phyloP scores from a whole-genome alignment of 495 filamentous ascomycete species.

The Penicillium steckii region DNA sequence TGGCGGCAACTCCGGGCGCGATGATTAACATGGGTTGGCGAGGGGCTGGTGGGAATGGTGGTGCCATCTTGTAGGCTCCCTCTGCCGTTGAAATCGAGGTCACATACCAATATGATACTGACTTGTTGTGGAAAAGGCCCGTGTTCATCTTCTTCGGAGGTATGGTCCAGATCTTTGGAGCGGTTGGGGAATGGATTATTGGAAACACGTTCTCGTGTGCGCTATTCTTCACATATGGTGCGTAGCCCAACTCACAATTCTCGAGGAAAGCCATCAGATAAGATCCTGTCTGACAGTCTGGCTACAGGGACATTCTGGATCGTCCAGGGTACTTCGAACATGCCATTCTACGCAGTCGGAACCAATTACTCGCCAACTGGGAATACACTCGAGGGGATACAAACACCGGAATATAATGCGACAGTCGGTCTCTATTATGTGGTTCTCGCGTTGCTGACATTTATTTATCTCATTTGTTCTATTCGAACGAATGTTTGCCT shows the following conservation, averaged over 20 bases:
- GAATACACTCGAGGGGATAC: slow-evolving; percentile 27
- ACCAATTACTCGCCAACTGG: slow-evolving; percentile 32
- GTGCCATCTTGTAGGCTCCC: slow-evolving; percentile 49
- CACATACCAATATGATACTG: not conserved
- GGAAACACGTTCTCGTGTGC: slow-evolving; percentile 75
- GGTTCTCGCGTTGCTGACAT: slow-evolving; percentile 49
- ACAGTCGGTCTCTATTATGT: slow-evolving; percentile 51
- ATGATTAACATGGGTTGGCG: slow-evolving; percentile 71
- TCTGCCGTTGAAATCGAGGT: not conserved
- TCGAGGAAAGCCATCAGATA: not conserved
- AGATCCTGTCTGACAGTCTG: not conserved
- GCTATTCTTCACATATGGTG: slow-evolving; percentile 54
- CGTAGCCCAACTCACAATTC: not conserved
- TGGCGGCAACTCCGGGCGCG: slow-evolving; percentile 61
- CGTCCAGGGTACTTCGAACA: slow-evolving; percentile 30
- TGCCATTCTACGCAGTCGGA: slow-evolving; percentile 34
- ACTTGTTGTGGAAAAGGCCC: slow-evolving; percentile 26
- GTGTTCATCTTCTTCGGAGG: slow-evolving; percentile 70
- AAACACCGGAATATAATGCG: slow-evolving; percentile 36
- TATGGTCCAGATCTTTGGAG: slow-evolving; percentile 61
- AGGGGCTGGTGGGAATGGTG: slow-evolving; percentile 62
- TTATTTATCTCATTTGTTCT: slow-evolving; percentile 67
- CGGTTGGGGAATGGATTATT: slow-evolving; percentile 66
- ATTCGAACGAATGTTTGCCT: slow-evolving; percentile 70
- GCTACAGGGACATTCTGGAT: slow-evolving; percentile 36